Evolutionary conservation across 768 basidiomycete species (phyloP), one percentile per base, ranked within the genome.

Genomic region (Suillus variegatus): DNA sequence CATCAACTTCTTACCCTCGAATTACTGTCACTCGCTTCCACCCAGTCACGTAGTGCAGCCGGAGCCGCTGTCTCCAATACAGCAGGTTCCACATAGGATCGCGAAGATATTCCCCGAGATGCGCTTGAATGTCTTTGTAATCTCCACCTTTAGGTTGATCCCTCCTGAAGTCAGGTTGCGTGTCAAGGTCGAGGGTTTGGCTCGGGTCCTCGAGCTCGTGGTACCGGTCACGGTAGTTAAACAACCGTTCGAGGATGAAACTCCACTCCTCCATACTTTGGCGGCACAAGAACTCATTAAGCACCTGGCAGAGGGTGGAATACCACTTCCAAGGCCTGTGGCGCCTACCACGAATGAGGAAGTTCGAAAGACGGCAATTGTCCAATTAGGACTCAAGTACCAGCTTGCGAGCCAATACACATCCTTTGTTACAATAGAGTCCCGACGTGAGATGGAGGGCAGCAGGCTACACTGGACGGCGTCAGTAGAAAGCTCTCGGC

Each of bases 401-500:
- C 82, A 83, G 63, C 79, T 89, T 51, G 81, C 78, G 1, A 88
- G 83, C 70, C 71, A 70, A 44, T 73, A 82, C 64, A 89, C 88
- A 0, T 86, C 85, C 2, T 89, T 88, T 68, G 75, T 89, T 54
- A 86, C 85, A 0, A 75, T 86, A 2, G 82, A 85, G 63, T 69
- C 64, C 52, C 78, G 74, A 20, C 70, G 64, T 4, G 76, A 70
- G 57, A 61, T 32, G 40, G 44, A 7, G 40, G 65, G 75, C 56
- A 62, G 61, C 14, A 57, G 47, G 55, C 16, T 66, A 43, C 43
- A 44, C 16, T 20, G 62, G 4, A 28, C 52, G 22, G 40, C 13
- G 36, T 58, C 18, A 0, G 64, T 68, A 70, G 65, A 61, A 9
- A 67, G 67, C 49, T 70, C 72, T 4, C 66, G 66, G 55, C 64